phyloP scores from a whole-genome alignment of 768 basidiomycete species.

The Lactarius evosmus region DNA sequence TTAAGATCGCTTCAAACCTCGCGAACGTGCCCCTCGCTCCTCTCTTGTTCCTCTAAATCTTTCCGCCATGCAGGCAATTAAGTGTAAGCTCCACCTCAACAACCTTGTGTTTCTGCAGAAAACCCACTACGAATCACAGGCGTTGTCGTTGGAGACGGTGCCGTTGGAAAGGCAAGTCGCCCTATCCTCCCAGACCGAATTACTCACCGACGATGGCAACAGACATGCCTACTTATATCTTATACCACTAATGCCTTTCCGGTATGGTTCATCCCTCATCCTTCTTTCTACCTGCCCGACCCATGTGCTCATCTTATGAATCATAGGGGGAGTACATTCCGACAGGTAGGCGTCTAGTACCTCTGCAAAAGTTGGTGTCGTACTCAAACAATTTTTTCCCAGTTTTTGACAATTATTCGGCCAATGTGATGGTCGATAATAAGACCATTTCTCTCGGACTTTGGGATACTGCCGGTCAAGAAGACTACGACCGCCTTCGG shows the following conservation, averaged over 20 bases:
- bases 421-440: slow-evolving; percentile 98
- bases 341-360: slow-evolving; percentile 55
- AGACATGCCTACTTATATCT: slow-evolving; percentile 99
- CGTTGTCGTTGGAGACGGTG: slow-evolving; percentile 98
- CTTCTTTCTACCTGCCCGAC: slow-evolving; percentile 5
- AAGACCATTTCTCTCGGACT: slow-evolving; percentile 97
- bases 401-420: slow-evolving; percentile 99
- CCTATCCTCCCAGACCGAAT: neutral
- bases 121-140: slow-evolving; percentile 49
- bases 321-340: slow-evolving; percentile 92
- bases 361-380: slow-evolving; percentile 13
- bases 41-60: slow-evolving; percentile 1
- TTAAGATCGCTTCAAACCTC: slow-evolving; percentile 16
- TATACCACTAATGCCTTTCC: slow-evolving; percentile 99
- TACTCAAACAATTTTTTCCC: slow-evolving; percentile 17
- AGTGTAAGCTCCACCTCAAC: slow-evolving; percentile 55
- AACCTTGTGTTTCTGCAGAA: slow-evolving; percentile 12
- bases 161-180: slow-evolving; percentile 85
- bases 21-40: slow-evolving; percentile 5
- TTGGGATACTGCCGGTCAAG: slow-evolving; percentile 99
- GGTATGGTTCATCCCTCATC: slow-evolving; percentile 45
- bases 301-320: slow-evolving; percentile 14
- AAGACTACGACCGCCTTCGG: slow-evolving; percentile 97
- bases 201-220: slow-evolving; percentile 30
- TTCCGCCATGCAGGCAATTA: slow-evolving; percentile 78